These are phyloP conservation scores for Kodamaea sp. DNA, from an alignment of 1,139 yeast genomes.

Conservation along the genomic window DNA sequence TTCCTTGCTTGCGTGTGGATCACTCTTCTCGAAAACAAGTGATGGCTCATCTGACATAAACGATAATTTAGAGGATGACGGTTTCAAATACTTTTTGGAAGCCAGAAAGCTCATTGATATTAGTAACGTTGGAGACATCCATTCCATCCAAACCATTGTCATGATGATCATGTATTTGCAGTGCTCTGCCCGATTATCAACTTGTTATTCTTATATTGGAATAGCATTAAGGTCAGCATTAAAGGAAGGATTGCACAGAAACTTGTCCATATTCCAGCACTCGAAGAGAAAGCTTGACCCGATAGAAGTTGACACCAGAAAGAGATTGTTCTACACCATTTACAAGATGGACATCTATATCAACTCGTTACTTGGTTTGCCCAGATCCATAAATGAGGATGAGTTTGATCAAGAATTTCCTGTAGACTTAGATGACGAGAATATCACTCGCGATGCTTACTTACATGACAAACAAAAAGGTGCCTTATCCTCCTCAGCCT, in stretches of 20 bases:
- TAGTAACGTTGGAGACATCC: conserved; percentile 49
- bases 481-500: conserved; percentile 68
- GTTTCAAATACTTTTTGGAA: conserved; percentile 79
- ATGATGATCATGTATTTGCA: conserved; percentile 78
- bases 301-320: conserved; percentile 81
- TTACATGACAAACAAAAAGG: conserved; percentile 38
- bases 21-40: conserved; percentile 58
- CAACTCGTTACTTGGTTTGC: conserved; percentile 86
- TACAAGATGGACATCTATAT: conserved; percentile 91
- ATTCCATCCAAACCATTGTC: conserved; percentile 66
- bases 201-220: conserved; percentile 92
- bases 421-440: conserved; percentile 82
- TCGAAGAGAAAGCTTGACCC: conserved; percentile 63
- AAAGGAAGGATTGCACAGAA: conserved; percentile 85
- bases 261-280: conserved; percentile 54
- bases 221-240: conserved; percentile 85
- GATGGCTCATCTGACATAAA: conserved; percentile 38
- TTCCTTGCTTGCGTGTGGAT: conserved; percentile 59
- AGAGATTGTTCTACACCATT: conserved; percentile 83
- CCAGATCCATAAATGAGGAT: conserved; percentile 70
- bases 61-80: conserved; percentile 66
- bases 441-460: conserved; percentile 66
- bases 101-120: conserved; percentile 76
- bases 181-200: conserved; percentile 85
- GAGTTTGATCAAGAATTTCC: conserved; percentile 92